Evolutionary conservation across 2,329 filamentous ascomycete genomes (phyloP).

Genomic region (Pestalotiopsis sp.): DNA sequence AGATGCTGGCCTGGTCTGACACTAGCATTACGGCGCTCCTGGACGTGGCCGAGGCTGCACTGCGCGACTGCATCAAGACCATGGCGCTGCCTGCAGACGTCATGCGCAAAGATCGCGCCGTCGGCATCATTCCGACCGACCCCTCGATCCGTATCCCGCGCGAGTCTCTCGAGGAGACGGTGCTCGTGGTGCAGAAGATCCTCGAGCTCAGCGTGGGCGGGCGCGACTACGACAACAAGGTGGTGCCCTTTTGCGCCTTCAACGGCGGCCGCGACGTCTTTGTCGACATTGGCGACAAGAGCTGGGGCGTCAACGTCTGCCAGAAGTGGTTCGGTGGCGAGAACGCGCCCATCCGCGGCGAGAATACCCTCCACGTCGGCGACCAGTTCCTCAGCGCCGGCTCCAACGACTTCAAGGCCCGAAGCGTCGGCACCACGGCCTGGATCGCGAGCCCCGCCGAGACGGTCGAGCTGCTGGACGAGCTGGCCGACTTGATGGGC

Average conservation of each 20-base stretch:
- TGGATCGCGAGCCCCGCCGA: conserved; percentile 95
- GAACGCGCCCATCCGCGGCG: conserved; percentile 59
- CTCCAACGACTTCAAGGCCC: conserved; percentile 95
- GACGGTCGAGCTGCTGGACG: conserved; percentile 87
- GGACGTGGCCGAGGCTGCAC: conserved; percentile 82
- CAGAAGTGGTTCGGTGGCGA: conserved; percentile 78
- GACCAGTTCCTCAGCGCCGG: conserved; percentile 96
- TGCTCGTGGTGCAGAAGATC: conserved; percentile 90
- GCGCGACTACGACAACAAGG: conserved; percentile 26
- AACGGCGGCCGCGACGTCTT: conserved; percentile 98
- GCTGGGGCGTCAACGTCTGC: conserved; percentile 90
- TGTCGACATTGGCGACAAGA: conserved; percentile 98
- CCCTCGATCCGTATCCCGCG: conserved; percentile 72
- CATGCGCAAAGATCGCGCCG: conserved; percentile 85
- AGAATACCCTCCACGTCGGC: conserved; percentile 88
- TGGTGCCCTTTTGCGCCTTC: conserved; percentile 92
- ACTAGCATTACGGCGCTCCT: conserved; percentile 78
- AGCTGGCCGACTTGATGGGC: conserved; percentile 66
- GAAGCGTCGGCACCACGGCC: conserved; percentile 88
- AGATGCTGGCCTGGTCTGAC: conserved; percentile 79
- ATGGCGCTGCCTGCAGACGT: conserved; percentile 80
- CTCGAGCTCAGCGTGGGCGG: conserved; percentile 77
- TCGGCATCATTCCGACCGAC: conserved; percentile 72
- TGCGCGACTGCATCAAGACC: conserved; percentile 79
- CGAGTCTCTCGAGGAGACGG: conserved; percentile 93